Conservation (phyloP, 2,329 filamentous ascomycete species). For the Fusarium drepaniforme region DNA sequence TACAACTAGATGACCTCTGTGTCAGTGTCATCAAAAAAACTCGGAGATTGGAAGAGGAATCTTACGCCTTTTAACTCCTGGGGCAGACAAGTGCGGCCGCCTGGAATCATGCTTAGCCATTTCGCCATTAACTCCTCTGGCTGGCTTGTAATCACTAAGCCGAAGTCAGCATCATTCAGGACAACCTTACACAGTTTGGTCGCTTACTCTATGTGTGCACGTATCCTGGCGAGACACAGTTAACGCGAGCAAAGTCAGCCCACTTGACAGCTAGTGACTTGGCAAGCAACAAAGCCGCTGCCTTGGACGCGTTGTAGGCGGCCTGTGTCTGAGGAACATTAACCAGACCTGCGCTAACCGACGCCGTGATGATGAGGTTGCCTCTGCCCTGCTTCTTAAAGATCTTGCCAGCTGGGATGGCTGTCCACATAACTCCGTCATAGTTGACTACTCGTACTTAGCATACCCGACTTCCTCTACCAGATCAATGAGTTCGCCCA, state of each 20-base stretch:
- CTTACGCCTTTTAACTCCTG: neutral
- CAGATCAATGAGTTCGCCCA: neutral
- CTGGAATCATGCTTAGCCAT: slow-evolving; percentile 18
- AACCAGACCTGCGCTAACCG: neutral
- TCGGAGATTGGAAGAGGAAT: neutral
- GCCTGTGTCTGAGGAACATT: neutral
- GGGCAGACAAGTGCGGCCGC: slow-evolving; percentile 2
- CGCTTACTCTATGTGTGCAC: slow-evolving; percentile 9
- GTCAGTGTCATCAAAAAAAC: neutral
- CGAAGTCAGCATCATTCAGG: too few species aligned
- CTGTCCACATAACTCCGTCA: neutral
- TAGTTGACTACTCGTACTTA: too few species aligned
- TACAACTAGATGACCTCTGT: neutral
- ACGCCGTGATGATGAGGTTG: neutral
- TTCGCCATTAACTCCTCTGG: slow-evolving; percentile 11
- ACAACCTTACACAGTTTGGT: too few species aligned
- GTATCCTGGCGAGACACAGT: slow-evolving; percentile 74
- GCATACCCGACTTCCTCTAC: too few species aligned
- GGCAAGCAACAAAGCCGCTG: slow-evolving; percentile 58
- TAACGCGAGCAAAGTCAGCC: slow-evolving; percentile 76
- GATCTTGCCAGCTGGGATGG: neutral
- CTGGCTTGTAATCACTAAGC: slow-evolving; percentile 1
- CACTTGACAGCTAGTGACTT: slow-evolving; percentile 79
- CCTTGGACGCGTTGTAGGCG: slow-evolving; percentile 56
- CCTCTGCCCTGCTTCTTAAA: neutral